These are phyloP conservation scores for Fusarium sp. DNA, from an alignment of 2,329 filamentous ascomycete species.

Conservation along the genomic window DNA sequence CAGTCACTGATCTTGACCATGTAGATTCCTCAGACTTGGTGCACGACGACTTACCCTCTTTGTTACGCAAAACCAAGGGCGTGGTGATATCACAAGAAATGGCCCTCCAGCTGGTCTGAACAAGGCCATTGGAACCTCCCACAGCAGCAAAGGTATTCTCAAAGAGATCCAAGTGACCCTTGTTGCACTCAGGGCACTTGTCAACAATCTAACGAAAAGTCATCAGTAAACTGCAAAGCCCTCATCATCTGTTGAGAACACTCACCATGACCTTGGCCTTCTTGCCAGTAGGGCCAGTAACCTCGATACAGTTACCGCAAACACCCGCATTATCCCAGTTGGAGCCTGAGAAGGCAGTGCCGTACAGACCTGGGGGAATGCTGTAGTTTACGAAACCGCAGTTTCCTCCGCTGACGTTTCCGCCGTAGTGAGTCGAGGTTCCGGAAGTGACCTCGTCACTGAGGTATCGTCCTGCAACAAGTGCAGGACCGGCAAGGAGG, in stretches of 20 bases:
- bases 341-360: slow-evolving; percentile 71
- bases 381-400: slow-evolving; percentile 75
- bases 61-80: slow-evolving; percentile 59
- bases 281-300: slow-evolving; percentile 68
- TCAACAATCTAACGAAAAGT: slow-evolving; percentile 57
- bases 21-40: rapidly evolving
- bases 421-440: slow-evolving; percentile 64
- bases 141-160: slow-evolving; percentile 57
- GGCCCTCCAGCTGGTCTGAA: slow-evolving; percentile 53
- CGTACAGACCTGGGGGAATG: slow-evolving; percentile 69
- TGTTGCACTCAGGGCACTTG: slow-evolving; percentile 58
- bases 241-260: rapidly evolving
- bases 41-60: slow-evolving; percentile 55
- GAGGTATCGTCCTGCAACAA: slow-evolving; percentile 39
- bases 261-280: slow-evolving; percentile 73
- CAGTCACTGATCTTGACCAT: background rate
- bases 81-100: slow-evolving; percentile 59
- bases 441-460: slow-evolving; percentile 30
- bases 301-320: slow-evolving; percentile 73
- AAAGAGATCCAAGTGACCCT: slow-evolving; percentile 61
- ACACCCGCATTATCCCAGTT: slow-evolving; percentile 68
- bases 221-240: background rate
- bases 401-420: slow-evolving; percentile 69
- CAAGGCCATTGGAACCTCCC: slow-evolving; percentile 53
- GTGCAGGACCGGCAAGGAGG: slow-evolving; percentile 38